A percentile compares a stretch with the other conserved stretches of the same genome.
Evolutionary conservation across 352 stramenopile species (phyloP).

Genomic region (Globisporangium spiculum): DNA sequence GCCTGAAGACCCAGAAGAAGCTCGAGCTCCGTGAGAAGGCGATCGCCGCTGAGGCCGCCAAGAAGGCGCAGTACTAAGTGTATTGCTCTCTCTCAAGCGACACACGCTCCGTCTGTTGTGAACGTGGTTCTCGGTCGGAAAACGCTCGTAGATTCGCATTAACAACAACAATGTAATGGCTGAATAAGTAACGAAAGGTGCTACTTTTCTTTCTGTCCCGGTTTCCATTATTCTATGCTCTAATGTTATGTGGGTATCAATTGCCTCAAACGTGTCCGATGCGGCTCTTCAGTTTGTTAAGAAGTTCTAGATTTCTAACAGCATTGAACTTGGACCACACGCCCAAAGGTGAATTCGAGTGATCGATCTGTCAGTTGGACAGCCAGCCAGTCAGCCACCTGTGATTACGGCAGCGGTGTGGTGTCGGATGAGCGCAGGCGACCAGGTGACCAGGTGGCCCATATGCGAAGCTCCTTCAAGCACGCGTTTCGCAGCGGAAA

Average conservation of each 20-base stretch:
- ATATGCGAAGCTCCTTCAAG: neutral
- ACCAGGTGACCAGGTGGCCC: neutral
- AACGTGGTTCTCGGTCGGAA: neutral
- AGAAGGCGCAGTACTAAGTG: conserved; percentile 96
- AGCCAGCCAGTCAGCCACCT: neutral
- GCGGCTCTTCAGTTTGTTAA: neutral
- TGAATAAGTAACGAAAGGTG: conserved; percentile 34
- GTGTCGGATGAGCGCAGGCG: neutral
- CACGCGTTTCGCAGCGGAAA: neutral
- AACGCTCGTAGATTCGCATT: conserved; percentile 6
- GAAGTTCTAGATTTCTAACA: neutral
- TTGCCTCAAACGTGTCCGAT: neutral
- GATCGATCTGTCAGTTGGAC: neutral
- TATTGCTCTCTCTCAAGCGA: neutral
- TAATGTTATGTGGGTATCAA: neutral
- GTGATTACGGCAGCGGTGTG: neutral
- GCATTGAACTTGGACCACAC: neutral
- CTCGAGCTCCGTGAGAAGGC: conserved; percentile 97
- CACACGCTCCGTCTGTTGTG: neutral
- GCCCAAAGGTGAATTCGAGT: neutral
- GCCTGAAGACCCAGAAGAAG: conserved; percentile 99
- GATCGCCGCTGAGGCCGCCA: conserved; percentile 96
- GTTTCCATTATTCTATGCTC: neutral
- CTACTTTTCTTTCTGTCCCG: neutral
- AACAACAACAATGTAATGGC: conserved; percentile 33